Conservation (phyloP, 345 rosid genomes). For the Salix arbutifolia region DNA sequence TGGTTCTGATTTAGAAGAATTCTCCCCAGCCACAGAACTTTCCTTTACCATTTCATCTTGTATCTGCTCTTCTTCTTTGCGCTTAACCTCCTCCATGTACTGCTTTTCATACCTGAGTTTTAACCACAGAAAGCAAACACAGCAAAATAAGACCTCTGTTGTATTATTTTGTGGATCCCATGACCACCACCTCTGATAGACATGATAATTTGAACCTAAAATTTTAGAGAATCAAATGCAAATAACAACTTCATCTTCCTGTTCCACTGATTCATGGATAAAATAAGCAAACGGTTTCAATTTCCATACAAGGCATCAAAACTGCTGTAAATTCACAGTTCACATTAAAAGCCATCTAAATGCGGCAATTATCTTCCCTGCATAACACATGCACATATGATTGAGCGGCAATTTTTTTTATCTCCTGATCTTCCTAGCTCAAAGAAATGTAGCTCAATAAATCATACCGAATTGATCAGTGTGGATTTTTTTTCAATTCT, state of each 20-base stretch:
- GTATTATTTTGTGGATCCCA: neutral
- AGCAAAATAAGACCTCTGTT: neutral
- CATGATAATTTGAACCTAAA: neutral
- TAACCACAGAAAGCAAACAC: neutral
- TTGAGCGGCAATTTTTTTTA: neutral
- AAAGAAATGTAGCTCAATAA: neutral
- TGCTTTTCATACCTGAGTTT: constrained; percentile 46
- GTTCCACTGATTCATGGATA: neutral
- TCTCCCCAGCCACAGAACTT: constrained; percentile 35
- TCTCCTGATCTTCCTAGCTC: neutral
- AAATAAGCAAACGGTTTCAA: neutral
- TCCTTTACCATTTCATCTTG: constrained; percentile 46
- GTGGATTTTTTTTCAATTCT: neutral
- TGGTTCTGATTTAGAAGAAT: constrained; percentile 24
- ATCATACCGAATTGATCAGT: neutral
- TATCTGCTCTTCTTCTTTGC: constrained; percentile 52
- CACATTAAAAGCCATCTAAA: neutral
- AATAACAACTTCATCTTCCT: neutral
- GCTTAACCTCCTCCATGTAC: constrained; percentile 68
- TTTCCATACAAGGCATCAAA: constrained; percentile 1
- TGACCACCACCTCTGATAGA: neutral
- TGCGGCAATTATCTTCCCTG: neutral
- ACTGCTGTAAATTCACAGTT: neutral
- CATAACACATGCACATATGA: neutral
- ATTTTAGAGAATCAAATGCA: neutral